phyloP scores from a whole-genome alignment of 2,329 filamentous ascomycete genomes.

The Elsinoe arachidis region DNA sequence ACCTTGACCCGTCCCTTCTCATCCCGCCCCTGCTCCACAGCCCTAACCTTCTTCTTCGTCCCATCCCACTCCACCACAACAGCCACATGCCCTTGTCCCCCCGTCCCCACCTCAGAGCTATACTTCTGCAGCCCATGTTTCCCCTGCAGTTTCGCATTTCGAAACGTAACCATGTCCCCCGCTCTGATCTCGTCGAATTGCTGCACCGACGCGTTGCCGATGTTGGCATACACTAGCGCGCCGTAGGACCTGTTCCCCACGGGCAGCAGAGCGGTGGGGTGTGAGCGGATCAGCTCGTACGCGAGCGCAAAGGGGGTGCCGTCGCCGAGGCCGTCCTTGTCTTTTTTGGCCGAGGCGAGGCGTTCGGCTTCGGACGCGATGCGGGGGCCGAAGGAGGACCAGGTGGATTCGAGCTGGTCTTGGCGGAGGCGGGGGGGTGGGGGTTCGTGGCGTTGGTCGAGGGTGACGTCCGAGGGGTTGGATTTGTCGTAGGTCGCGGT shows the following conservation, averaged over 20 bases:
- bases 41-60: constrained; percentile 92
- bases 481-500: constrained; percentile 69
- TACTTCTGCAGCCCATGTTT: constrained; percentile 96
- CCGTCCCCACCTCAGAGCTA: constrained; percentile 71
- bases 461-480: constrained; percentile 60
- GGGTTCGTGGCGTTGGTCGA: constrained; percentile 80
- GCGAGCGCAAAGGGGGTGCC: constrained; percentile 71
- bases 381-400: constrained; percentile 69
- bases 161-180: constrained; percentile 85
- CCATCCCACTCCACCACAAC: constrained; percentile 96
- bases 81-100: constrained; percentile 61
- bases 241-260: constrained; percentile 87
- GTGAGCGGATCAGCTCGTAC: constrained; percentile 63
- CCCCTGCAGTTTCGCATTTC: constrained; percentile 89
- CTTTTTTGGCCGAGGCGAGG: constrained; percentile 62
- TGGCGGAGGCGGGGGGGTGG: constrained; percentile 77
- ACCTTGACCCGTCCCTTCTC: constrained; percentile 73
- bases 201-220: constrained; percentile 85
- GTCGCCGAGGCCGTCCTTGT: constrained; percentile 63
- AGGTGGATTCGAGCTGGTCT: constrained; percentile 83
- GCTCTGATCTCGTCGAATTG: constrained; percentile 88
- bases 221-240: constrained; percentile 85
- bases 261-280: constrained; percentile 66
- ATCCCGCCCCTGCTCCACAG: constrained; percentile 79
- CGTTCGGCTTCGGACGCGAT: constrained; percentile 62